These are phyloP conservation scores for Dendrostoma leiphaemia DNA, from an alignment of 2,329 filamentous ascomycete genomes.

Conservation along the genomic window DNA sequence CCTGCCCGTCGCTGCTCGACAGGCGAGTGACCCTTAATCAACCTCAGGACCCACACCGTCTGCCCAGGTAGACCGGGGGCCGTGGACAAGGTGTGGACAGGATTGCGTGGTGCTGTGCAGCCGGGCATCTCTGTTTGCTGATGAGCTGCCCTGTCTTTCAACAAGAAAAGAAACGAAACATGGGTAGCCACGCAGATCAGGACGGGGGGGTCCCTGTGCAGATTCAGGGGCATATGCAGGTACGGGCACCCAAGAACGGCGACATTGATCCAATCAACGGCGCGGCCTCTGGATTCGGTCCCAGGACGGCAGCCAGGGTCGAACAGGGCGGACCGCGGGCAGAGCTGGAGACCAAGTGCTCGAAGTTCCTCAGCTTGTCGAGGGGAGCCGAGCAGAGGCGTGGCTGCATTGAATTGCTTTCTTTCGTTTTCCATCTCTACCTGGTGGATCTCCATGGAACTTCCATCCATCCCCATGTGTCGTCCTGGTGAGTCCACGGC, in stretches of 20 bases:
- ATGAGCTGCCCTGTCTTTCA: too few relatives aligned
- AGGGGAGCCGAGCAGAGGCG: constrained; percentile 6
- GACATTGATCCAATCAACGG: constrained; percentile 14
- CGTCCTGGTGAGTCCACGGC: too few relatives aligned
- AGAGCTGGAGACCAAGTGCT: constrained; percentile 5
- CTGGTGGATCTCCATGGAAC: too few relatives aligned
- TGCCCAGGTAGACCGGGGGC: neutral
- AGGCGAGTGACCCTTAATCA: constrained; percentile 16
- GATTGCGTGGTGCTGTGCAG: constrained; percentile 7
- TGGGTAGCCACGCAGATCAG: constrained; percentile 4
- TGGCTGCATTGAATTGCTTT: too few relatives aligned
- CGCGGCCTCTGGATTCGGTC: neutral
- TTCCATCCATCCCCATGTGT: too few relatives aligned
- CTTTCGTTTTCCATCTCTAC: too few relatives aligned
- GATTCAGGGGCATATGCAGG: constrained; percentile 20
- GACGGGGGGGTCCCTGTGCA: constrained; percentile 8
- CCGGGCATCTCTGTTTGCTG: constrained; percentile 6
- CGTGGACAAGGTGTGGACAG: neutral
- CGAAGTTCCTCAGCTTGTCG: too few relatives aligned
- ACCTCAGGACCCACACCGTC: constrained; percentile 8
- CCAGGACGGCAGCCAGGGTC: constrained; percentile 1
- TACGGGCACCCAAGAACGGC: constrained; percentile 10
- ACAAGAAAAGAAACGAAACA: constrained; percentile 9
- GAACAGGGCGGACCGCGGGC: constrained; percentile 2
- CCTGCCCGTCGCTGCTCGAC: constrained; percentile 13